Evolutionary conservation across 1,284 basidiomycete species (phyloP), one percentile per base, ranked within the genome.

Genomic region (Pseudozyma tsukubaensis): DNA sequence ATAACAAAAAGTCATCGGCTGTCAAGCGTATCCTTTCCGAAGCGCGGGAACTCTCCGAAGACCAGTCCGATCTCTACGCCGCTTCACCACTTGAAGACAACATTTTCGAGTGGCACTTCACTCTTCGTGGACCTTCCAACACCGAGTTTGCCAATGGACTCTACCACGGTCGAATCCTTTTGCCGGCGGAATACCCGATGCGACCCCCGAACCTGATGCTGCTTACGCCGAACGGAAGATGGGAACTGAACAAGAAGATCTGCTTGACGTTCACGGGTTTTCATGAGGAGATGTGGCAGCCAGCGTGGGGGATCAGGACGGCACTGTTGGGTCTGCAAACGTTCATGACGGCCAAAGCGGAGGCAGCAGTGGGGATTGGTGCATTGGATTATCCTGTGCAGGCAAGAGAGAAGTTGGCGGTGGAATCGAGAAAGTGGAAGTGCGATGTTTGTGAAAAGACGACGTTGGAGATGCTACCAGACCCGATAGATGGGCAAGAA

Each of bases 1-100:
- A 75, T 69, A 79, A 79, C 66, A 79, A 79, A 52, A 81, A 79
- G 53, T 90, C 81, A 91, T 90, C 86, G 89, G 93, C 94, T 57
- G 92, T 97, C 64, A 97, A 97, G 87, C 91, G 96, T 49, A 97
- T 98, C 76, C 92, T 98, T 90, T 93, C 94, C 84, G 95, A 98
- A 86, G 95, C 94, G 4, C 88, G 90, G 68, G 95, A 98, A 84
- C 89, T 97, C 9, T 89, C 90, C 7, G 89, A 89, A 59, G 94
- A 95, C 84, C 89, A 90, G 58, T 91, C 89, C 57, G 90, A 90
- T 0, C 93, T 94, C 81, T 95, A 94, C 83, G 86, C 89, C 61
- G 95, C 94, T 10, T 90, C 89, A 0, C 95, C 95, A 3, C 86
- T 96, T 14, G 95, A 84, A 60, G 80, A 82, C 59, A 80, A 86